Percentiles rank a stretch among this genome's conserved stretches.
phyloP scores from a whole-genome alignment of 352 stramenopile species.

The Phytophthora meadii region DNA sequence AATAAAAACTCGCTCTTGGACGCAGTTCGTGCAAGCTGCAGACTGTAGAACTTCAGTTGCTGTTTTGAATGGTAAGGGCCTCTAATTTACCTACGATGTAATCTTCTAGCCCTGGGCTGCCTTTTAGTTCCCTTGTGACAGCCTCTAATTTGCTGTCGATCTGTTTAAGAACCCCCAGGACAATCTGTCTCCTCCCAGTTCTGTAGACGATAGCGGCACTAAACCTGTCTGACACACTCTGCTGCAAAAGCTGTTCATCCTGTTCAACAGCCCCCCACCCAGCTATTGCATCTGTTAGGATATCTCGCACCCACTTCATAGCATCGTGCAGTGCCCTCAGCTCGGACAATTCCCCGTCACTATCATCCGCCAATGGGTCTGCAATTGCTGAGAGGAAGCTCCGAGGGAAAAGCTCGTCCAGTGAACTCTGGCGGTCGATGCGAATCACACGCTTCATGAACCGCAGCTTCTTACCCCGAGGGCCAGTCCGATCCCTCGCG shows the following conservation, averaged over 20 bases:
- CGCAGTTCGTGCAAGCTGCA: constrained; percentile 56
- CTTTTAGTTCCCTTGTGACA: constrained; percentile 1
- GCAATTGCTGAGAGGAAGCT: constrained; percentile 30
- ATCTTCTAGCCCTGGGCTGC: constrained; percentile 6
- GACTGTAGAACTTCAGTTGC: constrained; percentile 29
- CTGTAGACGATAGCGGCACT: constrained; percentile 59
- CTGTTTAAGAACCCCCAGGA: constrained; percentile 43
- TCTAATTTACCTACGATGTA: constrained; percentile 16
- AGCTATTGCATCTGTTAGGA: constrained; percentile 32
- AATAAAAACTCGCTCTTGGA: constrained; percentile 59
- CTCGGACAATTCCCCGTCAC: constrained; percentile 8
- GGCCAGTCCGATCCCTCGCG: constrained; percentile 38
- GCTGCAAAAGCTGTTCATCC: constrained; percentile 36
- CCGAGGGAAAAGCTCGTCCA: constrained; percentile 59
- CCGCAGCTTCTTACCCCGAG: constrained; percentile 43
- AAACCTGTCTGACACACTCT: constrained; percentile 30
- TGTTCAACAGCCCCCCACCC: constrained; percentile 23
- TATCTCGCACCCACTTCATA: constrained; percentile 30
- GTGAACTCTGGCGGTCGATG: constrained; percentile 52
- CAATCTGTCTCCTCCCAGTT: constrained; percentile 49
- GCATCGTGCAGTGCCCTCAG: constrained; percentile 23
- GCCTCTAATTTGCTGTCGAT: constrained; percentile 44
- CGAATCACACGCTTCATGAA: constrained; percentile 57
- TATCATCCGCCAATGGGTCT: constrained; percentile 24
- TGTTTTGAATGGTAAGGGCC: constrained; percentile 17